phyloP scores from a whole-genome alignment of 2,329 filamentous ascomycete genomes.

The Neofusicoccum kwambonambiense region DNA sequence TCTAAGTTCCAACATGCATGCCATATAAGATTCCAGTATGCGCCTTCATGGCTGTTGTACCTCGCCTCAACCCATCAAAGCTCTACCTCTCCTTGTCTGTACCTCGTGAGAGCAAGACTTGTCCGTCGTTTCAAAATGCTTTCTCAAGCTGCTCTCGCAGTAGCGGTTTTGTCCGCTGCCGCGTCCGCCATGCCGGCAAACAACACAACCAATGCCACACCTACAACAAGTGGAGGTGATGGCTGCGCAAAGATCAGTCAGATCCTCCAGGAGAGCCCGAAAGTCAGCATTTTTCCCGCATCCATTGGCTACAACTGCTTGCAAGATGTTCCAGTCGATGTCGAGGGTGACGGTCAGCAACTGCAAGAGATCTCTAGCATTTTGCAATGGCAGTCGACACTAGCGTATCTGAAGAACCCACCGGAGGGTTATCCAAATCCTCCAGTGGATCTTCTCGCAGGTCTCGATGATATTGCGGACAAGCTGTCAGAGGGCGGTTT shows the following conservation, averaged over 20 bases:
- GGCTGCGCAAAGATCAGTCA: not conserved
- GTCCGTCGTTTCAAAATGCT: not conserved
- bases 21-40: not conserved
- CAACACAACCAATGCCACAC: not conserved
- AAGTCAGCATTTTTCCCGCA: conserved; percentile 30
- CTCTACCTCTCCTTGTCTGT: no score
- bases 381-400: conserved; percentile 40
- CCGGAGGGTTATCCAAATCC: conserved; percentile 37
- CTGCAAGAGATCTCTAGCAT: conserved; percentile 37
- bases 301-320: conserved; percentile 35
- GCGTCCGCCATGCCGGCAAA: not conserved
- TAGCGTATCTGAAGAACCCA: conserved; percentile 40
- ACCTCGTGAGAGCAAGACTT: no score
- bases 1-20: not conserved
- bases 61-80: no score
- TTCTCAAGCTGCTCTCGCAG: not conserved
- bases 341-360: conserved; percentile 31
- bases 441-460: conserved; percentile 38
- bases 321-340: conserved; percentile 37
- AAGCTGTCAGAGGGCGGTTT: conserved; percentile 32
- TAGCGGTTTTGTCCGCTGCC: not conserved
- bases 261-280: not conserved
- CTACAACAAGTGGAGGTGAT: not conserved
- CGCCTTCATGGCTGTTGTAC: not conserved
- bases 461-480: conserved; percentile 35